Conservation (phyloP, 2,329 filamentous ascomycete species). For the Neonectria hederae region DNA sequence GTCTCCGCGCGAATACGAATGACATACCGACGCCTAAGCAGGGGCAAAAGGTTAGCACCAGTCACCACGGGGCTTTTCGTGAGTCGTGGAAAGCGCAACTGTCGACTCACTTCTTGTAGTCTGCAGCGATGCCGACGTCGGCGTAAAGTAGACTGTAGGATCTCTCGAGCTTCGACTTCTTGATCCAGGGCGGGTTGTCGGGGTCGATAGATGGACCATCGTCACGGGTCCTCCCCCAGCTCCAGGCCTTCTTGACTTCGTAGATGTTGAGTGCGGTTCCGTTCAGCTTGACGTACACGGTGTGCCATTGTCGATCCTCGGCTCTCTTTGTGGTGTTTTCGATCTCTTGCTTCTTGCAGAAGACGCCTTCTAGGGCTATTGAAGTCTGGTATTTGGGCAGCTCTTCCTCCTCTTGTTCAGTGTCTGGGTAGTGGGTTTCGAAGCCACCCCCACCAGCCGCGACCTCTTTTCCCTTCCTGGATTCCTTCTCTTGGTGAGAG, state of each 20-base stretch:
- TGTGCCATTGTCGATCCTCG: slow-evolving; percentile 70
- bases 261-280: slow-evolving; percentile 76
- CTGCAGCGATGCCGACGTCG: slow-evolving; percentile 77
- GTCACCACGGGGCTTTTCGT: background rate
- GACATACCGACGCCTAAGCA: slow-evolving; percentile 66
- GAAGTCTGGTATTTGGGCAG: slow-evolving; percentile 67
- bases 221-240: slow-evolving; percentile 58
- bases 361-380: slow-evolving; percentile 65
- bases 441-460: slow-evolving; percentile 35
- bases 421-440: slow-evolving; percentile 17
- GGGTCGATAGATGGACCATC: slow-evolving; percentile 60
- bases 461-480: slow-evolving; percentile 31
- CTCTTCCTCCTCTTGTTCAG: slow-evolving; percentile 52
- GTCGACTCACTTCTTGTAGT: slow-evolving; percentile 71
- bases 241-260: slow-evolving; percentile 67
- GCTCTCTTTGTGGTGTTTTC: slow-evolving; percentile 71
- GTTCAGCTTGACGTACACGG: slow-evolving; percentile 70
- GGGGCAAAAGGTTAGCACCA: slow-evolving; percentile 13
- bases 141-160: slow-evolving; percentile 80
- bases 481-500: slow-evolving; percentile 30
- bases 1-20: slow-evolving; percentile 78
- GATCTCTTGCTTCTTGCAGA: slow-evolving; percentile 73
- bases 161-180: slow-evolving; percentile 65
- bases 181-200: slow-evolving; percentile 62
- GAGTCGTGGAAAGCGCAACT: background rate